Base-by-base conservation (phyloP, 1,284 basidiomycete species). In the Tylopilus orsonianus region DNA sequence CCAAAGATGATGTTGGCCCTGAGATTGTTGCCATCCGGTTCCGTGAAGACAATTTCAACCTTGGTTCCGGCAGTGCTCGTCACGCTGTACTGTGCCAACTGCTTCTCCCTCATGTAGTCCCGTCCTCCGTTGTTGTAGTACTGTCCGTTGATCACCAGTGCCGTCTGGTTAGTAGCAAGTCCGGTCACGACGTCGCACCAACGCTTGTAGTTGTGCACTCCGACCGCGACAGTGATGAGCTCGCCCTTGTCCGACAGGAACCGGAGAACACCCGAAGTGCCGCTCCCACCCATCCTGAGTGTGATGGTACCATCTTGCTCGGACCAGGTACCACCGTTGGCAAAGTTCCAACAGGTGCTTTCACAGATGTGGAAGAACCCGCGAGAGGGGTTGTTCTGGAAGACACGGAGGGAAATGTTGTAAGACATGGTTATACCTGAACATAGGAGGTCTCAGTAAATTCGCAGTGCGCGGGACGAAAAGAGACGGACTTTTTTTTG, bases 121-220 rank as follows among this genome's bases (percentile, higher is more conserved):
- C 26, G 29, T 22, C 29, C 19, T 0, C 48, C 49, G 4, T 36
- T 14, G 26, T 42, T 48, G 53, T 71, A 71, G 53, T 70, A 74
- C 46, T 65, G 38, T 4, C 56, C 56, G 27, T 63, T 59, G 44
- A 71, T 56, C 26, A 50, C 38, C 7, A 64, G 41, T 7, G 53
- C 67, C 1, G 69, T 70, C 22, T 67, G 33, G 3, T 44, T 41
- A 5, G 47, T 10, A 18, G 2, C 2, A 2, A 50, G 33, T n/a
- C 48, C 48, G 5, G 48, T 49, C 9, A 49, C 39, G 32, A 44
- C 58, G 51, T 73, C 72, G 48, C 64, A 56, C 72, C 74, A 74
- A 18, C 65, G 59, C 50, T 62, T 64, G 56, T 66, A 65, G 61
- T 71, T 69, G 62, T 75, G 69, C 19, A 75, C 63, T 1, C 74